A percentile compares a stretch with the other conserved stretches of the same genome.
phyloP scores from a whole-genome alignment of 495 filamentous ascomycete species.

The Choiromyces venosus region DNA sequence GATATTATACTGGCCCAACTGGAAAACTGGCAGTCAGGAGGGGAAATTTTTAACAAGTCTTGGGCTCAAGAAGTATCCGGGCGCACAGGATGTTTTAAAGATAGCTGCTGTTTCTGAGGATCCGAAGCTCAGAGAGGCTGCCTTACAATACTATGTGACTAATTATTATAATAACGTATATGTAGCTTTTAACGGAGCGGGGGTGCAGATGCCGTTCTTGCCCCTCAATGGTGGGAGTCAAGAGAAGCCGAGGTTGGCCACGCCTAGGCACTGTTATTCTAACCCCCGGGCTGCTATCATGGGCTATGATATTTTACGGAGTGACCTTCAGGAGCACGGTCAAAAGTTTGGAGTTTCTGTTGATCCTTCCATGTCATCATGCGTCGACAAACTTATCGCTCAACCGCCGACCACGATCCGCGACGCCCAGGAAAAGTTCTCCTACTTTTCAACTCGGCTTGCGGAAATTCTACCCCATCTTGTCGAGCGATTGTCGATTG shows the following conservation, averaged over 20 bases:
- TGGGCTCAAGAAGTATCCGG: constrained; percentile 64
- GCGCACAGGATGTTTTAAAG: constrained; percentile 66
- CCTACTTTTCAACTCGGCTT: constrained; percentile 72
- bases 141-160: constrained; percentile 75
- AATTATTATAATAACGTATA: constrained; percentile 76
- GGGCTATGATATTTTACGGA: constrained; percentile 68
- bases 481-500: constrained; percentile 54
- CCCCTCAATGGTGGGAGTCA: constrained; percentile 22
- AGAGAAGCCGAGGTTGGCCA: constrained; percentile 52
- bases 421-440: constrained; percentile 66
- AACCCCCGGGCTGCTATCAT: constrained; percentile 70
- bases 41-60: constrained; percentile 65
- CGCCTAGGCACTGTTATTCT: constrained; percentile 71
- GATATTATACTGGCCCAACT: constrained; percentile 81
- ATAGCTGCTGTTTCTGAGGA: constrained; percentile 62
- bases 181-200: constrained; percentile 52
- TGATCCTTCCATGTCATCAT: constrained; percentile 72
- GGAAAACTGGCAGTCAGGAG: constrained; percentile 58
- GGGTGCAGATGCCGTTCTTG: constrained; percentile 50
- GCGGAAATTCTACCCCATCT: constrained; percentile 62
- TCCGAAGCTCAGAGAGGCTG: constrained; percentile 53
- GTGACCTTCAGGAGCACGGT: constrained; percentile 68
- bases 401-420: constrained; percentile 61
- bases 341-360: constrained; percentile 72
- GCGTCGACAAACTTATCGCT: constrained; percentile 61